Percentiles rank a stretch among this genome's conserved stretches.
Conservation (phyloP, 2,329 filamentous ascomycete species). For the Fusarium staphyleae region DNA sequence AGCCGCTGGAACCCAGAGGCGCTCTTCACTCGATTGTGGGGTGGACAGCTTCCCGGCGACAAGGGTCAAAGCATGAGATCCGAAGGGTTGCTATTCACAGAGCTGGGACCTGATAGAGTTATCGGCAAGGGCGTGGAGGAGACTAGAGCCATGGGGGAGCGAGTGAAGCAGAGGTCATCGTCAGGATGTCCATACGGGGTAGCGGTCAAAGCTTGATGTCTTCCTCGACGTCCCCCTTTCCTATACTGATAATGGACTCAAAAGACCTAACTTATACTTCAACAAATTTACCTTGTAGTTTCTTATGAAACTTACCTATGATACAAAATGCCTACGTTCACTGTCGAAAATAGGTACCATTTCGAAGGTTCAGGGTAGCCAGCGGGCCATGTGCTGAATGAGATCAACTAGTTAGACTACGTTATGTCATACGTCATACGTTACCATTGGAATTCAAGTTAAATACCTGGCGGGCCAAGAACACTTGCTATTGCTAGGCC, state of each 20-base stretch:
- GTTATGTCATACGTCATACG: not conserved
- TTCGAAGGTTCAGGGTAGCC: conserved; percentile 8
- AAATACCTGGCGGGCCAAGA: conserved; percentile 4
- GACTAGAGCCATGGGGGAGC: conserved; percentile 33
- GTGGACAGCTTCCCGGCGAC: conserved; percentile 56
- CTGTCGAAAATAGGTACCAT: too few species aligned
- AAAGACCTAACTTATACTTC: too few species aligned
- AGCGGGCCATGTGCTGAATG: too few species aligned
- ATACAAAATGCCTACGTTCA: too few species aligned
- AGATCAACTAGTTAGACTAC: not conserved
- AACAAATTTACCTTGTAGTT: too few species aligned
- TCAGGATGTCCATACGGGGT: conserved; percentile 55
- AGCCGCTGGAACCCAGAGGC: conserved; percentile 68
- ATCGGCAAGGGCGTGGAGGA: conserved; percentile 61
- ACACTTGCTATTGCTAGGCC: conserved; percentile 1
- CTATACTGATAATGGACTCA: too few species aligned
- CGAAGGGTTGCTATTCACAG: conserved; percentile 61
- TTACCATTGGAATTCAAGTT: conserved; percentile 1
- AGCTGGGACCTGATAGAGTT: conserved; percentile 67
- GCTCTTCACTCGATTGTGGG: conserved; percentile 53
- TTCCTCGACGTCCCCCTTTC: too few species aligned
- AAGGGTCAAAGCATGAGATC: conserved; percentile 50
- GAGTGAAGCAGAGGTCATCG: conserved; percentile 45
- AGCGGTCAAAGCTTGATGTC: not conserved
- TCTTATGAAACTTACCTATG: too few species aligned